Evolutionary conservation across 73 alveolate genomes (phyloP), one percentile per base, ranked within the genome.

Genomic region (Paramecium sonneborni): DNA sequence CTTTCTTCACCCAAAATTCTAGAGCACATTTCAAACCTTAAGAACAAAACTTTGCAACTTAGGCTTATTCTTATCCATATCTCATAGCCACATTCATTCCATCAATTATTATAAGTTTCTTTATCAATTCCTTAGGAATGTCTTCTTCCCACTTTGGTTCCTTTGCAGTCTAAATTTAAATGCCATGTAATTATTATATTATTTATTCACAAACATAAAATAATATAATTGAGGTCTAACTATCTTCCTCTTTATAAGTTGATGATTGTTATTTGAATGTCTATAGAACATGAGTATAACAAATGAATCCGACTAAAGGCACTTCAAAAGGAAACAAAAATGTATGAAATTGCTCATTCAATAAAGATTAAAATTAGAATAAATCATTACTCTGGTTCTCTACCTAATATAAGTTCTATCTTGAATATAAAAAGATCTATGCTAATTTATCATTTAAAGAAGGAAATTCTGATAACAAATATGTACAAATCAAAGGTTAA

Each of bases 71-170:
- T 26, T 95, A 93, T 14, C 99, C 99, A 93, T 95, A 98, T 58
- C 99, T 94, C 96, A 97, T 95, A 4, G 99, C 99, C 3, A 97
- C 96, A 97, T 97, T 97, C 82, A 96, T 94, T 18, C 98, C 99
- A 96, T 97, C 99, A 55, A 97, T 92, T 18, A 97, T 95, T 34
- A 97, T 95, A 26, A 96, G 62, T 46, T 93, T 96, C 56, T 92
- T 95, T 84, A 43, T 57, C 23, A 44, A 56, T 62, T 69, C 35
- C 23, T 26, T 70, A 9, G 43, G 57, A 15, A 41, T 44, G 3
- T 62, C 38, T 44, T 88, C 55, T 62, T 62, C 76, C 52, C 35
- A 57, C 5, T 28, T 35, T 8, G 12, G 14, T 85, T 85, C 85
- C 24, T 18, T 24, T 1, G 62, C 62, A 21, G 32, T 20, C 9